These are phyloP conservation scores for Russula sp. DNA, from an alignment of 768 basidiomycete species.

Conservation along the genomic window DNA sequence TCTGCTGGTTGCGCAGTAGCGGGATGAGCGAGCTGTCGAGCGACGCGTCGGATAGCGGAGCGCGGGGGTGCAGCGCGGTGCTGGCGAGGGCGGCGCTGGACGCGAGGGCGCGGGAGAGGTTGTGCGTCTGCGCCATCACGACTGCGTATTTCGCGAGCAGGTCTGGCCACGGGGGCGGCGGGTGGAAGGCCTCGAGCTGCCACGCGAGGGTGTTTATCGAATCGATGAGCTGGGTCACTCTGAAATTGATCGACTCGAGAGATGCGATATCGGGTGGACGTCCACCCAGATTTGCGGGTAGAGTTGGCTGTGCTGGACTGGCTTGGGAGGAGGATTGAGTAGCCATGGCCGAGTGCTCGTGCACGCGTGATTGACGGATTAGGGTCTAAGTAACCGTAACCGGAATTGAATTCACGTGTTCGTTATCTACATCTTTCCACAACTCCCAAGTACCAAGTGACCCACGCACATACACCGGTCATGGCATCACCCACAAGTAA, in stretches of 20 bases:
- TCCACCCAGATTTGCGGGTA: constrained; percentile 9
- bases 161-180: constrained; percentile 69
- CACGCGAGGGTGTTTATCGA: constrained; percentile 61
- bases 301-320: neutral
- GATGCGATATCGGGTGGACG: constrained; percentile 13
- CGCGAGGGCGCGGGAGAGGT: constrained; percentile 59
- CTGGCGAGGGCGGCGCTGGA: constrained; percentile 53
- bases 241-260: constrained; percentile 72
- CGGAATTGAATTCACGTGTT: constrained; percentile 13
- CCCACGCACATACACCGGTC: neutral
- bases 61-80: constrained; percentile 62
- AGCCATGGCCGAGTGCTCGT: neutral
- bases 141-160: constrained; percentile 82
- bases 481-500: constrained; percentile 11
- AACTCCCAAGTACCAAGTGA: neutral
- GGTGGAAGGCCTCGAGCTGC: constrained; percentile 60
- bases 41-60: constrained; percentile 53
- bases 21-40: constrained; percentile 71
- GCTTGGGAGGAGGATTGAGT: neutral
- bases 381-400: too few species aligned
- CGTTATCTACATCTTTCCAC: neutral
- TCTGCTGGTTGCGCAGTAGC: constrained; percentile 74
- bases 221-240: constrained; percentile 73
- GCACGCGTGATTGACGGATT: neutral
- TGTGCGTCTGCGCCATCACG: constrained; percentile 76